Evolutionary conservation across 2,329 filamentous ascomycete species (phyloP).

Genomic region (Exophiala dermatitidis): DNA sequence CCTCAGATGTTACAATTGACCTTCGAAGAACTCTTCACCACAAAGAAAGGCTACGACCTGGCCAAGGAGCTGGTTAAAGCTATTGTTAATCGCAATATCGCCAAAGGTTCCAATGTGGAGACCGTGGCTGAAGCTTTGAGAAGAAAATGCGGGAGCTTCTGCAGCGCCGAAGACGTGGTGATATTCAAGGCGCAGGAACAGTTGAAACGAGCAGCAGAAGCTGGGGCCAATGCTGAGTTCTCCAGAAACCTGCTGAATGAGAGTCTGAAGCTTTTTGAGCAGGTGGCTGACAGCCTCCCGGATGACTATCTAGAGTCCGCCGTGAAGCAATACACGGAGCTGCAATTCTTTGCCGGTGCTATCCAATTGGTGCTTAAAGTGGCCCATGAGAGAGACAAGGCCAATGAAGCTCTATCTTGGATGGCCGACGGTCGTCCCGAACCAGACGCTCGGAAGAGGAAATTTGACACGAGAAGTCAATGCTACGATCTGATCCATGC

Average conservation of each 20-base stretch:
- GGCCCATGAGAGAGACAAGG: slow-evolving; percentile 76
- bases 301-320: slow-evolving; percentile 72
- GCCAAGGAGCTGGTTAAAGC: slow-evolving; percentile 94
- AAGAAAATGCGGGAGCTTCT: slow-evolving; percentile 91
- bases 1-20: slow-evolving; percentile 68
- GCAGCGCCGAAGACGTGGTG: slow-evolving; percentile 91
- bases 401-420: slow-evolving; percentile 78
- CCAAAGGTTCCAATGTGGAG: slow-evolving; percentile 93
- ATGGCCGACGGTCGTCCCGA: slow-evolving; percentile 72
- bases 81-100: slow-evolving; percentile 96
- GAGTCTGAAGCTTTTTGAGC: slow-evolving; percentile 78
- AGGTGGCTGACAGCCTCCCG: slow-evolving; percentile 76
- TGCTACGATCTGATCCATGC: slow-evolving; percentile 85
- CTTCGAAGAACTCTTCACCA: slow-evolving; percentile 80
- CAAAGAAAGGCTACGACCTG: slow-evolving; percentile 70
- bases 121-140: slow-evolving; percentile 92
- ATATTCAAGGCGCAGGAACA: slow-evolving; percentile 98
- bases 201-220: slow-evolving; percentile 78
- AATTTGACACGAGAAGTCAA: slow-evolving; percentile 63
- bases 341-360: slow-evolving; percentile 89
- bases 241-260: slow-evolving; percentile 78
- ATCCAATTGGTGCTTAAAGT: slow-evolving; percentile 81
- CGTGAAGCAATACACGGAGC: slow-evolving; percentile 67
- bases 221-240: slow-evolving; percentile 64
- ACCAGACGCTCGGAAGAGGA: slow-evolving; percentile 60